Percentiles rank a stretch among this genome's conserved stretches.
phyloP scores from a whole-genome alignment of 176 grass and related monocot genomes.

The Puccinellia tenuiflora region DNA sequence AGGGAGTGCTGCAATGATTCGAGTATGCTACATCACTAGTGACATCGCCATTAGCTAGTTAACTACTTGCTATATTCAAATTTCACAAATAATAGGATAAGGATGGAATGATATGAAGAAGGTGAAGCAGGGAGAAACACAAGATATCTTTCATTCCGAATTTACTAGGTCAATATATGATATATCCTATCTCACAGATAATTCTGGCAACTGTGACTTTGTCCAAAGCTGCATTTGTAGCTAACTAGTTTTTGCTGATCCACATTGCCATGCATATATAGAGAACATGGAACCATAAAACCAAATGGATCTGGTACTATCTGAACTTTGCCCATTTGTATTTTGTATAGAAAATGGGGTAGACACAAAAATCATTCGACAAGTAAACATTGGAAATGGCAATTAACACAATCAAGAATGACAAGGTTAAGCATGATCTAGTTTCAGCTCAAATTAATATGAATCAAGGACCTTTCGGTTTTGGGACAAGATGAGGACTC shows the following conservation, averaged over 20 bases:
- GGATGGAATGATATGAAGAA: background rate
- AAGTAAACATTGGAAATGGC: background rate
- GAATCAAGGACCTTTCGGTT: conserved; percentile 69
- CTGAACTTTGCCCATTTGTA: background rate
- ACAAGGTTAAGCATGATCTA: conserved; percentile 15
- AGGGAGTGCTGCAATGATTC: background rate
- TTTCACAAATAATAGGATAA: background rate
- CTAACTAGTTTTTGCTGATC: background rate
- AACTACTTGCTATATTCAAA: background rate
- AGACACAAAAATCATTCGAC: background rate
- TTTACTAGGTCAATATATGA: background rate
- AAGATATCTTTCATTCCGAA: background rate
- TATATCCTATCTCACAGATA: background rate
- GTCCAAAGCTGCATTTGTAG: background rate
- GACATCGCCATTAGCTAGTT: background rate
- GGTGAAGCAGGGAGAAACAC: background rate
- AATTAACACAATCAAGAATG: conserved; percentile 1
- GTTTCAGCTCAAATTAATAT: conserved; percentile 20
- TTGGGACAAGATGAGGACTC: conserved; percentile 96
- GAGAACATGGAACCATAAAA: background rate
- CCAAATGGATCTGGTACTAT: background rate
- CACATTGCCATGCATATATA: background rate
- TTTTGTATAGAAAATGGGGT: conserved; percentile 8
- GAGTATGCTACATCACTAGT: background rate
- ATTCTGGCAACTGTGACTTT: background rate